Base-by-base conservation (phyloP, 495 filamentous ascomycete species). In the Hypomontagnella monticulosa region DNA sequence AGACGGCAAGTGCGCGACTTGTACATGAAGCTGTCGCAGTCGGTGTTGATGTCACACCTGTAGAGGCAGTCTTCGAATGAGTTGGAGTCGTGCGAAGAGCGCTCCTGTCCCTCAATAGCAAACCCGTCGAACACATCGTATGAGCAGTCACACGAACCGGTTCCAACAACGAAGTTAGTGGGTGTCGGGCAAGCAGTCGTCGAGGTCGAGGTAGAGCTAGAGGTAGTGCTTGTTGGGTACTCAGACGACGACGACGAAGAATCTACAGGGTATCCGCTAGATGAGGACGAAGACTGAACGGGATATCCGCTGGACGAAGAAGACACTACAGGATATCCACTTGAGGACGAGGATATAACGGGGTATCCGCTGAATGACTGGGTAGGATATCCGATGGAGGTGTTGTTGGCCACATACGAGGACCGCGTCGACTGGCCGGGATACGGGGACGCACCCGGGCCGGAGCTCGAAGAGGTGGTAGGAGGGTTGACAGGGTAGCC, bases 161-260 rank as follows among this genome's bases (percentile, higher is more conserved):
- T 30, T 27, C 50, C 42, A 14, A 38, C 42, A 14, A 20, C 33
- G 27, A 57, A 63, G 43, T 50, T 14, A 18, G 42, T 57, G 3
- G 60, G 60, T 19, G 60, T 63, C 4, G 60, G 6, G 67, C 70
- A 33, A 41, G 49, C 27, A 40, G 38, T 14, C 20, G 58, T 32
- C 2, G 53, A 56, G 49, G 19, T 40, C 5, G 56, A 42, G 4
- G 20, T 32, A 42, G 51, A 55, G 2, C 46, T 49, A 1, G 27
- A 49, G n/a, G 46, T 15, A 9, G 23, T 32, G 46, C 46, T 49
- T 27, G 23, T 27, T 6, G 23, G 23, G 23, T 27, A 27, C 23
- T 27, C 23, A 27, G 23, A 27, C 23, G 23, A 27, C n/a, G n/a
- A n/a, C 23, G 43, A 30, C 30, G 1, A 34, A 33, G 46, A 49